A percentile compares a stretch with the other conserved stretches of the same genome.
phyloP scores from a whole-genome alignment of 2,329 filamentous ascomycete genomes.

The Neofusicoccum kwambonambiense region DNA sequence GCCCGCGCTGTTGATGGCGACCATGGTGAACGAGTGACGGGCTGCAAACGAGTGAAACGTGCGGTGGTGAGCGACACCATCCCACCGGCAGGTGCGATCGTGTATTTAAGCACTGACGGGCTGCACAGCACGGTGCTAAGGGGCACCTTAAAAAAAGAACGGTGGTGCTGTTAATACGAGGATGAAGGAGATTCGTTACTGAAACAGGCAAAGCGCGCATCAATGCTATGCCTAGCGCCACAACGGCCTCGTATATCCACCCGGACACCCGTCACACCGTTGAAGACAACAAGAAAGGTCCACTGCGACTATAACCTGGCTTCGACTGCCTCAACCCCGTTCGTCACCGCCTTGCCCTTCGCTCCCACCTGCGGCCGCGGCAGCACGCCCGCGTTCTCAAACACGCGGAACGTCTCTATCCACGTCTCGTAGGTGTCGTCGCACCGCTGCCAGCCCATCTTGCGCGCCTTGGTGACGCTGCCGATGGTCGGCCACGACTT shows the following conservation, averaged over 20 bases:
- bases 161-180: background rate
- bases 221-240: no score
- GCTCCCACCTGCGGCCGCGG: background rate
- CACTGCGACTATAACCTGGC: no score
- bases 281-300: no score
- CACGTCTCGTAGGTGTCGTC: background rate
- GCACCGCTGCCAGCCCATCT: background rate
- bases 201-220: background rate
- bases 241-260: no score
- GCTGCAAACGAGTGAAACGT: background rate
- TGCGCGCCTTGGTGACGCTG: background rate
- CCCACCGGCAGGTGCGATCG: background rate
- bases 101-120: background rate
- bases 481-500: background rate
- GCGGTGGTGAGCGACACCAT: background rate
- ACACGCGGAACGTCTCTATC: background rate
- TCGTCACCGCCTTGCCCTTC: no score
- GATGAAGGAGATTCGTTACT: background rate
- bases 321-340: no score
- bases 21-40: conserved; percentile 1
- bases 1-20: background rate
- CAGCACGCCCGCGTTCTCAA: background rate
- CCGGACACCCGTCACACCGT: no score
- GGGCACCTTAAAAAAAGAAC: background rate
- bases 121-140: background rate